phyloP scores from a whole-genome alignment of 352 stramenopile genomes.

The Pythium pectinolyticum region DNA sequence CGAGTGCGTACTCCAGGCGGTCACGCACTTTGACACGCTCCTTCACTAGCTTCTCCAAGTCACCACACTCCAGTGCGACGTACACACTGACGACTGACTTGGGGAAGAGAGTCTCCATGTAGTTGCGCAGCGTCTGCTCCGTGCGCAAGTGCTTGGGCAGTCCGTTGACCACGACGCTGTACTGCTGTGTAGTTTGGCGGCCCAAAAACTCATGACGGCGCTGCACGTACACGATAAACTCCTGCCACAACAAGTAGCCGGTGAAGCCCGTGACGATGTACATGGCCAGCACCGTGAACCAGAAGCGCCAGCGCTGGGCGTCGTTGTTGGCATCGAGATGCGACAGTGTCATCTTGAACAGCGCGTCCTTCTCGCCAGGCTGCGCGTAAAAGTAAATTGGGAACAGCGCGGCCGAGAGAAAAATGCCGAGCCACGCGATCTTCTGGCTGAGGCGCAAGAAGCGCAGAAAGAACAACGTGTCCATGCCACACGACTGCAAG shows the following conservation, averaged over 20 bases:
- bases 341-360: constrained; percentile 75
- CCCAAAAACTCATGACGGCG: constrained; percentile 76
- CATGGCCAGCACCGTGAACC: constrained; percentile 64
- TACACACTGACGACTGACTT: constrained; percentile 69
- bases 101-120: constrained; percentile 73
- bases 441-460: constrained; percentile 77
- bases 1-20: constrained; percentile 68
- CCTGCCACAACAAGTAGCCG: constrained; percentile 62
- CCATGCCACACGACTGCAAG: constrained; percentile 68
- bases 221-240: constrained; percentile 76
- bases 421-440: constrained; percentile 51
- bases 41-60: constrained; percentile 70
- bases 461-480: constrained; percentile 81
- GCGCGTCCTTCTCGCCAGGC: constrained; percentile 31
- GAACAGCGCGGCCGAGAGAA: constrained; percentile 68
- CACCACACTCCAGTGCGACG: constrained; percentile 71
- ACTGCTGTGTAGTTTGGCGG: constrained; percentile 65
- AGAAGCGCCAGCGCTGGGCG: constrained; percentile 54
- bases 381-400: constrained; percentile 77
- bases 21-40: constrained; percentile 69
- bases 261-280: constrained; percentile 60
- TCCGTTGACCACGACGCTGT: constrained; percentile 74
- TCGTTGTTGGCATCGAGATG: constrained; percentile 46
- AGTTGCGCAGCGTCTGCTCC: constrained; percentile 75
- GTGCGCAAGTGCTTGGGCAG: constrained; percentile 73